Base-by-base conservation (phyloP, 352 stramenopile genomes). In the Pythium biforme region DNA sequence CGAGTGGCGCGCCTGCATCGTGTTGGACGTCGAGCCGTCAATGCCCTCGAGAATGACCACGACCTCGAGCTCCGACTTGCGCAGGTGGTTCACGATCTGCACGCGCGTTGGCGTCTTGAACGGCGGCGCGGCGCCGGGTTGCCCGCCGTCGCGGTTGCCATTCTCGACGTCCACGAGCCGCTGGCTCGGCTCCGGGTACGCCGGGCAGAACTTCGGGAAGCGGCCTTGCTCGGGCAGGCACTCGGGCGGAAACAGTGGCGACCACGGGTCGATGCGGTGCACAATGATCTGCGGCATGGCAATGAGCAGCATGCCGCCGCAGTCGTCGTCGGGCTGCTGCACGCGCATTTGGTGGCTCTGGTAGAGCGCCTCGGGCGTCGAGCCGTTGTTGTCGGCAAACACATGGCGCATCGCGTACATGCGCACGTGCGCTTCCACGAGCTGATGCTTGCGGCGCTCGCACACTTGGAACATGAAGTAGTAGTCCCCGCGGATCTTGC, bases 381-480 rank as follows among this genome's bases (percentile, higher is more conserved):
- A 22, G 15, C 76, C 83, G 46, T 90, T 75, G 46, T 90, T 75
- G 59, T 76, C 62, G 29, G 76, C 74, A 19, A 78, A 67, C 15
- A 90, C 77, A 49, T 94, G 83, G 7, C 81, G 79, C 37, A 95
- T 81, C n/a, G 84, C 83, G 63, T 95, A 95, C 12, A 91, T 57
- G 11, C 86, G 84, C 20, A 95, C 81, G 61, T 95, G 86, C 4
- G 84, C 86, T 51, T 95, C 86, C 2, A 92, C 83, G 19, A 95
- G 83, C 59, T 97, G 89, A 54, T 96, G 88, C 57, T 96, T 95
- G 26, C 89, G 82, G 31, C 88, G 76, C 62, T 97, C 89, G 52
- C 89, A 97, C 0, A 92, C 82, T 53, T 97, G 89, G 59, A 96
- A 89, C 88, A 97, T 97, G 49, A 97, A 88, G 77, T 96, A 96